These are phyloP conservation scores for Penicillium bialowiezense DNA, from an alignment of 495 filamentous ascomycete genomes.

Conservation along the genomic window DNA sequence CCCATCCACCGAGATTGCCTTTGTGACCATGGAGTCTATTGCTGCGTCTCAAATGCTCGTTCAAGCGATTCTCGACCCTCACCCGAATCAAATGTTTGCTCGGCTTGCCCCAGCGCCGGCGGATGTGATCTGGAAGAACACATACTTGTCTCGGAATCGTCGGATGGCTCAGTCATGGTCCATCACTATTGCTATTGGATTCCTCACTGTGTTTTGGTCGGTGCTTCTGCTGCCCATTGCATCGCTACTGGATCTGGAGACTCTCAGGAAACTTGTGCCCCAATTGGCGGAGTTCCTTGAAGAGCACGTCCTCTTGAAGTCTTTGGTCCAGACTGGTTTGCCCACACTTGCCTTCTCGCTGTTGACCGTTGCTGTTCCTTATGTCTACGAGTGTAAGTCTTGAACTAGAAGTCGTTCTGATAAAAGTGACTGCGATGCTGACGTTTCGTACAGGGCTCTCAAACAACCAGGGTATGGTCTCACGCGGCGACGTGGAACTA, in stretches of 20 bases:
- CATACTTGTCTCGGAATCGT: constrained; percentile 72
- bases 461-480: constrained; percentile 88
- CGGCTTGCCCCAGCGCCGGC: constrained; percentile 82
- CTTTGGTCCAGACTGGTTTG: constrained; percentile 81
- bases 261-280: constrained; percentile 70
- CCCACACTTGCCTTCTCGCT: constrained; percentile 82
- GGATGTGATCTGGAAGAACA: constrained; percentile 91
- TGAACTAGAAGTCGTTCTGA: neutral
- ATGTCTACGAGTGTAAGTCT: constrained; percentile 81
- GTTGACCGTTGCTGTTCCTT: constrained; percentile 85
- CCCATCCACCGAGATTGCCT: constrained; percentile 75
- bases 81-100: constrained; percentile 78
- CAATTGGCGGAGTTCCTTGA: constrained; percentile 65
- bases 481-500: constrained; percentile 89
- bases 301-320: constrained; percentile 61
- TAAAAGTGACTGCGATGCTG: constrained; percentile 2
- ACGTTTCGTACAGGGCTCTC: constrained; percentile 57
- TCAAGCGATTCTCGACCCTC: constrained; percentile 86
- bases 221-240: constrained; percentile 79
- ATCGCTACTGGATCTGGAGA: constrained; percentile 69
- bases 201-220: constrained; percentile 89
- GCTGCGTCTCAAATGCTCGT: constrained; percentile 92
- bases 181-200: constrained; percentile 74
- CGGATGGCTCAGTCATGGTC: constrained; percentile 76
- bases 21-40: constrained; percentile 95